Evolutionary conservation across 495 filamentous ascomycete genomes (phyloP), one percentile per base, ranked within the genome.

Genomic region (Rostrohypoxylon terebratum): DNA sequence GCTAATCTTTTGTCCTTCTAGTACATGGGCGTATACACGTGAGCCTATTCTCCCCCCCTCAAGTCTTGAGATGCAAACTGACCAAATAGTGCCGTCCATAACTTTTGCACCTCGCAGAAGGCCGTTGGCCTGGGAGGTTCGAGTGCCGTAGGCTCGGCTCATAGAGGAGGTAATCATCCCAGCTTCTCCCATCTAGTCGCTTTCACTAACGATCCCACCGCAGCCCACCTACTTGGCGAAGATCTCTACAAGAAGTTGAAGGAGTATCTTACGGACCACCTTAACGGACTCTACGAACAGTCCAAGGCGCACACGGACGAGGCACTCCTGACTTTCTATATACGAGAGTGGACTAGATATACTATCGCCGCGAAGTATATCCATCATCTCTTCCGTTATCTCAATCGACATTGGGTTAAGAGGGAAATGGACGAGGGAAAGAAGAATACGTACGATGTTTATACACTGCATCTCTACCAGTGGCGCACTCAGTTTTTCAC

Each of bases 11-110:
- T 59, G 31, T 55, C 23, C 50, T 74, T 36, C 48, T 79, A 92
- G 93, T 99, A 99, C 80, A 97, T 99, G 96, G 93, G 92, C 44
- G 89, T 98, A 63, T 99, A 99, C 85, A 97, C 96, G 93, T 94
- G 79, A 67, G 91, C 84, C 25, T 31, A 13, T 38, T 57, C 18
- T n/a, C n/a, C 25, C 42, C 38, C 11, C 13, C 38, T 38, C 34
- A 8, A 42, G 4, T n/a, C 14, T n/a, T 14, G 21, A 45, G 62
- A 23, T 4, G 4, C 16, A 23, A 57, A 57, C 76, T 85, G 75
- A 81, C 58, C 10, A 48, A 23, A 67, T 71, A 96, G 93, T 25
- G 94, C 95, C 61, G 94, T 99, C 28, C 96, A 99, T 80, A 97
- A 99, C 83, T 99, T 99, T 78, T 99, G 96, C 81, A 98, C 96